Evolutionary conservation across 139 green algal species (phyloP), one percentile per base, ranked within the genome.

Genomic region (Ettlia oleoabundans): DNA sequence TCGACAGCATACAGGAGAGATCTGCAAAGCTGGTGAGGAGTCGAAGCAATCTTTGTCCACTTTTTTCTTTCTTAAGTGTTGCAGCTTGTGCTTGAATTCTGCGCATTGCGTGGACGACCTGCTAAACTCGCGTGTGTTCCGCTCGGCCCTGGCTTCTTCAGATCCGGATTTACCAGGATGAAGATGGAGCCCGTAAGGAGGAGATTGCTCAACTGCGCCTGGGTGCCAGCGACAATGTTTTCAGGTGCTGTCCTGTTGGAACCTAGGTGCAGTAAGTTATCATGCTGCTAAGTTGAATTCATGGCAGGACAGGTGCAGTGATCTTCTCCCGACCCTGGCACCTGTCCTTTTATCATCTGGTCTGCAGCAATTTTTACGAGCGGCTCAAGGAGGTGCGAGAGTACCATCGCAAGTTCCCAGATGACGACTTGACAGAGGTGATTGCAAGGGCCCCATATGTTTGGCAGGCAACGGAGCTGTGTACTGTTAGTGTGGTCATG

Each of bases 331-430:
- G n/a, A n/a, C n/a, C n/a, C n/a, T n/a, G n/a, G n/a, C n/a, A n/a
- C n/a, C n/a, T n/a, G n/a, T n/a, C n/a, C n/a, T n/a, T n/a, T n/a
- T n/a, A n/a, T n/a, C n/a, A 33, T 2, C 24, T 40, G 37, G 15
- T 26, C 41, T 64, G 89, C 87, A 94, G 87, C 73, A 93, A 91
- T 6, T 99, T 97, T 86, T 98, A 99, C 73, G 92, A 96, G 30
- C 91, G 96, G 1, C 76, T 99, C 33, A 97, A 96, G 68, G 96
- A 99, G 63, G 86, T 97, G 58, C 86, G 89, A 3, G 93, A 97
- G 24, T 98, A 97, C 82, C 90, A 98, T 85, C 81, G 90, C 64
- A 86, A 88, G 52, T 93, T 94, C 82, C 88, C 90, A 28, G 88
- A 85, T 42, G 62, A 82, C 18, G 93, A 96, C 51, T 78, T 98